Evolutionary conservation across 495 filamentous ascomycete genomes (phyloP).

Genomic region (Penicillium coprophilum): DNA sequence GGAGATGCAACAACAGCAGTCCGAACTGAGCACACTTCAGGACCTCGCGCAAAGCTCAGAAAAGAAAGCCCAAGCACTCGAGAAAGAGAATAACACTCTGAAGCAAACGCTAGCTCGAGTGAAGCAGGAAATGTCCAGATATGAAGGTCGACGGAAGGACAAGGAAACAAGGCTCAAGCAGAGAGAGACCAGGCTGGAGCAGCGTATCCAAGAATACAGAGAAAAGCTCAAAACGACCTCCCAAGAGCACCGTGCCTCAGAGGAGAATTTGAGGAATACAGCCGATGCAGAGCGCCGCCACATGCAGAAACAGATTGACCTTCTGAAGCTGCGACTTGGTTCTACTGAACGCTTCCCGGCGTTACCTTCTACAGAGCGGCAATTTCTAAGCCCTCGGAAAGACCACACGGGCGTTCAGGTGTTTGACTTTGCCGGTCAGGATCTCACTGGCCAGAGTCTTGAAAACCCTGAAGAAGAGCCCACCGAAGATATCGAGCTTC

Average conservation of each 20-base stretch:
- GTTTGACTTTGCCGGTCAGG: constrained; percentile 18
- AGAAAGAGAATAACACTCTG: constrained; percentile 54
- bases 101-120: constrained; percentile 53
- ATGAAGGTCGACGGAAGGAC: constrained; percentile 52
- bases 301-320: constrained; percentile 39
- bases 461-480: constrained; percentile 29
- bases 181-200: constrained; percentile 47
- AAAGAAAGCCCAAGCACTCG: constrained; percentile 59
- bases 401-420: constrained; percentile 35
- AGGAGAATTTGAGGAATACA: constrained; percentile 35
- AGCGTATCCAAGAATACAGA: constrained; percentile 48
- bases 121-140: constrained; percentile 55
- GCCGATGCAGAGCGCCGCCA: constrained; percentile 38
- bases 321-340: constrained; percentile 30
- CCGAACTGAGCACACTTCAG: constrained; percentile 49
- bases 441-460: constrained; percentile 31
- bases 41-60: constrained; percentile 64
- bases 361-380: constrained; percentile 24
- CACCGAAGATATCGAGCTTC: constrained; percentile 39
- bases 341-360: constrained; percentile 32
- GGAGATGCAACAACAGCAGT: constrained; percentile 55
- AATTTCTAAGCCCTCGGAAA: constrained; percentile 37
- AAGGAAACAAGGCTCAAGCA: constrained; percentile 52
- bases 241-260: constrained; percentile 39
- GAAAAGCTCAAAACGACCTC: constrained; percentile 38